Conservation (phyloP, 352 stramenopile species). For the Phytophthora sp. region DNA sequence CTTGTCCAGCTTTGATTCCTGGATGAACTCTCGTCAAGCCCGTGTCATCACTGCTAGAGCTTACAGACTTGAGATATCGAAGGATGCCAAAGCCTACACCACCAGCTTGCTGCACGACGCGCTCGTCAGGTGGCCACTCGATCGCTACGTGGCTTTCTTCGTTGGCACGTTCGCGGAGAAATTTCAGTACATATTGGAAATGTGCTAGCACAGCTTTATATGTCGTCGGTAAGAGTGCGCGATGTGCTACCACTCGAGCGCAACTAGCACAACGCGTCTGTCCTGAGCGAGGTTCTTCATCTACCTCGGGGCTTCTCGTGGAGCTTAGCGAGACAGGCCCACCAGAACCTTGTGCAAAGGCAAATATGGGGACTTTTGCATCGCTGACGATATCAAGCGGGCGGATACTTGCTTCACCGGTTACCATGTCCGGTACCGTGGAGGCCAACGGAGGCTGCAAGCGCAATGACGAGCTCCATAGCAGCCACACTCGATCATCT, state of each 20-base stretch:
- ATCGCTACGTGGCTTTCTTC: constrained; percentile 60
- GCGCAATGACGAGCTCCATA: constrained; percentile 94
- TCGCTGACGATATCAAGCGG: constrained; percentile 75
- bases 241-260: constrained; percentile 61
- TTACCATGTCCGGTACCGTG: constrained; percentile 1
- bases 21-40: constrained; percentile 9
- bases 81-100: constrained; percentile 93
- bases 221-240: constrained; percentile 81
- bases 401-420: constrained; percentile 28
- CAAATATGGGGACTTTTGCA: constrained; percentile 66
- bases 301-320: constrained; percentile 3
- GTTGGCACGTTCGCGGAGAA: constrained; percentile 55
- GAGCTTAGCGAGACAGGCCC: constrained; percentile 28
- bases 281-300: constrained; percentile 31
- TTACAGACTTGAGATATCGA: constrained; percentile 25
- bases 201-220: constrained; percentile 96
- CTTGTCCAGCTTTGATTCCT: constrained; percentile 23
- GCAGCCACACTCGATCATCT: constrained; percentile 93
- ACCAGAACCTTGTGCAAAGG: constrained; percentile 38
- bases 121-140: constrained; percentile 90
- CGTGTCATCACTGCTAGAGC: constrained; percentile 17
- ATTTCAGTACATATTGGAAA: constrained; percentile 90
- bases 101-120: constrained; percentile 90
- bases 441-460: constrained; percentile 42
- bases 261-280: constrained; percentile 88